Percentiles rank a stretch among this genome's conserved stretches.
phyloP scores from a whole-genome alignment of 2,329 filamentous ascomycete genomes.

The Phyllachora maydis region DNA sequence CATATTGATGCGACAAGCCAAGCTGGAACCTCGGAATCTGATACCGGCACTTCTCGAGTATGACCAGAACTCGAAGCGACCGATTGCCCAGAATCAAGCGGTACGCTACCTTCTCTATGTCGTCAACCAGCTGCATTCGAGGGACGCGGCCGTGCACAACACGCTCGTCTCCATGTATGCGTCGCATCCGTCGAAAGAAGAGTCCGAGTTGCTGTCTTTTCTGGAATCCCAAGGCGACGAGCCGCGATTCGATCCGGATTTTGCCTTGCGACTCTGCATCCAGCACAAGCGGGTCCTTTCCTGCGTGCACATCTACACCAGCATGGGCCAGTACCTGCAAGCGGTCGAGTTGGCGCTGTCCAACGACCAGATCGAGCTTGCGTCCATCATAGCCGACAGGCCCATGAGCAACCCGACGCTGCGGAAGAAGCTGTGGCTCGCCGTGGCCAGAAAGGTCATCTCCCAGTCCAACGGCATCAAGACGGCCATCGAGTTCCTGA shows the following conservation, averaged over 20 bases:
- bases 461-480: conserved; percentile 73
- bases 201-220: conserved; percentile 70
- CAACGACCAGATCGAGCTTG: conserved; percentile 76
- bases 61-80: conserved; percentile 53
- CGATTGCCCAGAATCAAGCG: conserved; percentile 67
- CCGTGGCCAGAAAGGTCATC: conserved; percentile 88
- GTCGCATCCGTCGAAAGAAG: conserved; percentile 62
- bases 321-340: conserved; percentile 85
- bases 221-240: conserved; percentile 78
- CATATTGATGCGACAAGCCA: conserved; percentile 78
- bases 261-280: conserved; percentile 87
- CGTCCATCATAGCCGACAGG: conserved; percentile 72
- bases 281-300: conserved; percentile 83
- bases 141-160: conserved; percentile 81
- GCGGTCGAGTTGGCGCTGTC: conserved; percentile 84
- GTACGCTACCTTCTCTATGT: conserved; percentile 85
- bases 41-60: conserved; percentile 92
- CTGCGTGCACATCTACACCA: conserved; percentile 92
- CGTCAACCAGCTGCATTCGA: conserved; percentile 66
- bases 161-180: conserved; percentile 93
- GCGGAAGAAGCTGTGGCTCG: conserved; percentile 87
- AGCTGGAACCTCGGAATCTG: conserved; percentile 66
- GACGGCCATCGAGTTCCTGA: conserved; percentile 80
- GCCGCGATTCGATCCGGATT: conserved; percentile 82
- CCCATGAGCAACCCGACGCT: conserved; percentile 60